These are phyloP conservation scores for Scytalidium lignicola DNA, from an alignment of 2,329 filamentous ascomycete genomes.

Conservation along the genomic window DNA sequence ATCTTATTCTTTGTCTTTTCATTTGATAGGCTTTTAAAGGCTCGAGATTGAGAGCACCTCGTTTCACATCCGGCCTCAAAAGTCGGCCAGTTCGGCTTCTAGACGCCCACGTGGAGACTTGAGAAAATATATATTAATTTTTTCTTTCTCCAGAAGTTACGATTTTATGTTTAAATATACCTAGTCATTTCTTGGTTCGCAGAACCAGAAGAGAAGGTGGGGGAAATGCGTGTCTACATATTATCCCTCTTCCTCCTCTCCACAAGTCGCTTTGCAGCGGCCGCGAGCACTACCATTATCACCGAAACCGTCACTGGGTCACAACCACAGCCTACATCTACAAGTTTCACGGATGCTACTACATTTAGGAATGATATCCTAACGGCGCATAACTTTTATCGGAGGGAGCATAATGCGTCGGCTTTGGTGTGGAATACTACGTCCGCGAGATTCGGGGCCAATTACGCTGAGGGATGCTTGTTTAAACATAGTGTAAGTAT, in stretches of 20 bases:
- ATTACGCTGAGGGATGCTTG: slow-evolving; percentile 42
- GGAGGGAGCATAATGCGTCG: slow-evolving; percentile 55
- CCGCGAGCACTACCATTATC: slow-evolving; percentile 38
- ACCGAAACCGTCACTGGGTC: slow-evolving; percentile 5
- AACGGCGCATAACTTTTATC: slow-evolving; percentile 62
- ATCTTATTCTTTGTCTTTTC: too few species aligned
- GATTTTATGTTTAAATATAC: too few species aligned
- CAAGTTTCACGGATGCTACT: slow-evolving; percentile 36
- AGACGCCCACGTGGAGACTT: too few species aligned
- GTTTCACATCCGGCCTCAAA: too few species aligned
- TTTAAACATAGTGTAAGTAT: slow-evolving; percentile 48
- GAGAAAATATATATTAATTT: too few species aligned
- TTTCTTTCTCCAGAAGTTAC: too few species aligned
- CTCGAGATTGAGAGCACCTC: too few species aligned
- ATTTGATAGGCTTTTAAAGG: too few species aligned
- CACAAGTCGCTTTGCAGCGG: not conserved
- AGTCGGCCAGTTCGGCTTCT: too few species aligned
- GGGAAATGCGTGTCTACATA: not conserved
- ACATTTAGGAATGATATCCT: slow-evolving; percentile 50
- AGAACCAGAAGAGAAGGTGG: not conserved
- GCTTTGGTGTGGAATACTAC: slow-evolving; percentile 60
- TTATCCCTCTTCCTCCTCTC: slow-evolving; percentile 2
- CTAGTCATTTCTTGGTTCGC: too few species aligned
- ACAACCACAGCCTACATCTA: slow-evolving; percentile 6
- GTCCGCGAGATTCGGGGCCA: slow-evolving; percentile 47